A percentile compares a stretch with the other conserved stretches of the same genome.
Conservation (phyloP, 139 green algal species). For the Diplosphaera chodatii region DNA sequence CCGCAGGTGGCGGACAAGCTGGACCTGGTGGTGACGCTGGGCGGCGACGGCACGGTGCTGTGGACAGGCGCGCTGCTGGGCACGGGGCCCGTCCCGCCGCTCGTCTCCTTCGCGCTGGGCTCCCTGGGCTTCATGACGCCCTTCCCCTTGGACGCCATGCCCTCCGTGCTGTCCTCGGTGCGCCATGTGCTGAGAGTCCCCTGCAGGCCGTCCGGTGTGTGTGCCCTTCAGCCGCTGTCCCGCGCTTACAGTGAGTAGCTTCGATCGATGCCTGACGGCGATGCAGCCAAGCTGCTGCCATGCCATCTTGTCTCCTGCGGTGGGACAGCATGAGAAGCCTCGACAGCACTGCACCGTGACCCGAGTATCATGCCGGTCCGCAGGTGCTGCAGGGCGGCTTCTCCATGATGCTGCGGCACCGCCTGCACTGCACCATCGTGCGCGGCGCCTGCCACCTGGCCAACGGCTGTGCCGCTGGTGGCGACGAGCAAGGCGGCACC, state of each 20-base stretch:
- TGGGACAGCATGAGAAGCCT: no score
- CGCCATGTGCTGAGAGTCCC: not conserved
- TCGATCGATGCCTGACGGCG: no score
- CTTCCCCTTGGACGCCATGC: constrained; percentile 45
- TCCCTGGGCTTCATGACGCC: constrained; percentile 89
- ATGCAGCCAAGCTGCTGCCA: no score
- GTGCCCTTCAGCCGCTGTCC: no score
- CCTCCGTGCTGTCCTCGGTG: constrained; percentile 36
- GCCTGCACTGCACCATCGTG: constrained; percentile 73
- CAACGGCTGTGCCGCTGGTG: not conserved
- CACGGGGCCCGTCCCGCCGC: constrained; percentile 63
- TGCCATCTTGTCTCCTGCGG: no score
- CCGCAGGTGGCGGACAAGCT: constrained; percentile 42
- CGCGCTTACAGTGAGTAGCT: no score
- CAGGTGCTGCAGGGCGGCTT: constrained; percentile 42
- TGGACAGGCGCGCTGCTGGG: constrained; percentile 80
- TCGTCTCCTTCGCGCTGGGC: constrained; percentile 83
- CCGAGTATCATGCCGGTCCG: no score
- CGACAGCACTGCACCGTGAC: no score
- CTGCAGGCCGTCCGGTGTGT: no score
- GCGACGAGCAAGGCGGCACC: no score
- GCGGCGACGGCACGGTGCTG: constrained; percentile 87
- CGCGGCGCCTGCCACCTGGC: constrained; percentile 8
- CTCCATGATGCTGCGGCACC: constrained; percentile 74
- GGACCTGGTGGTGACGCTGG: constrained; percentile 80